Base-by-base conservation (phyloP, 768 basidiomycete species). In the Kwoniella sp. region DNA sequence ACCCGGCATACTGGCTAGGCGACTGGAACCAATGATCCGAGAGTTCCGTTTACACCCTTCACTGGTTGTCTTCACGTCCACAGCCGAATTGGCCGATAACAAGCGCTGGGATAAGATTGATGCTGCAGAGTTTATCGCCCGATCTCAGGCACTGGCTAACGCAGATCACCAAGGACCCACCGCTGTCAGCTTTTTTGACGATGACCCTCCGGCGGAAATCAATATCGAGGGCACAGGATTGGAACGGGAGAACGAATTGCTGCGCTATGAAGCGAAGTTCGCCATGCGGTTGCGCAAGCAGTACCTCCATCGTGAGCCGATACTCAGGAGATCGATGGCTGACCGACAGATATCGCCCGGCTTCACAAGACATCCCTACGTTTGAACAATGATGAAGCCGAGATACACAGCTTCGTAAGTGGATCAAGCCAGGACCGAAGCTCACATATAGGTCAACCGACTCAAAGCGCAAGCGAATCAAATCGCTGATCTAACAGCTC, bases 11-110 rank as follows among this genome's bases (percentile, higher is more conserved):
- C 81, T 92, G 50, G 80, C 85, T 43, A 81, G 82, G 50, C 81
- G 83, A 72, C 46, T 51, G 12, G 61, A 48, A 12, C 79, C 79
- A 15, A 73, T 91, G 34, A 76, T 90, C 29, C 83, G 84, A 12
- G 80, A 80, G 36, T 85, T 87, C 62, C 79, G 81, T 26, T 82
- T 87, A 53, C 88, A 90, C 71, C 84, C 87, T 2, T 76, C 82
- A 10, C 76, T 90, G 44, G 79, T 89, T 45, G 81, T 81, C 78
- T 79, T 80, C 36, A 84, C 86, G 57, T 81, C 82, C 47, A 68
- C 73, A 3, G 77, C 78, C 3, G 89, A 92, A 59, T 76, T 89
- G 14, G 77, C 78, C 7, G 79, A 82, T 62, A 78, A 78, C 10
- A 79, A 82, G 65, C 80, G 84, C 49, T 92, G 88, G 88, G 75